phyloP scores from a whole-genome alignment of 164 flowering plant genomes.

The Akebia trifoliata region DNA sequence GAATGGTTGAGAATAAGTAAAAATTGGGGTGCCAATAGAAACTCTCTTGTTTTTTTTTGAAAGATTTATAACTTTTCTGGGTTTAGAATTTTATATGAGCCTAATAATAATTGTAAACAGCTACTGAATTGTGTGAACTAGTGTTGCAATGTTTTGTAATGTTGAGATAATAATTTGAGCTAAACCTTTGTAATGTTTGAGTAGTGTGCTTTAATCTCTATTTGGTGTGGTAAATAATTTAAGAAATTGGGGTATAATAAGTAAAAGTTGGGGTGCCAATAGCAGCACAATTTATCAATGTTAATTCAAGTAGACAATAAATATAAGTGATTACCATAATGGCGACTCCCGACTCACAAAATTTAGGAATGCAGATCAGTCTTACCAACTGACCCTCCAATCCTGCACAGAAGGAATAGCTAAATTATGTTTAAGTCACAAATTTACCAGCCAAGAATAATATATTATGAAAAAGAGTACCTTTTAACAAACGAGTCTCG shows the following conservation, averaged over 20 bases:
- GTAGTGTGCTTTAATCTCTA: too few relatives aligned
- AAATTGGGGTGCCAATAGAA: too few relatives aligned
- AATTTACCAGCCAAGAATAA: not conserved
- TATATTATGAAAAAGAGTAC: slow-evolving; percentile 26
- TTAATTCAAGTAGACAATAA: not conserved
- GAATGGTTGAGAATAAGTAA: too few relatives aligned
- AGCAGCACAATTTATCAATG: not conserved
- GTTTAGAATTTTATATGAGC: too few relatives aligned
- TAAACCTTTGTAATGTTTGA: too few relatives aligned
- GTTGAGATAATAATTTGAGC: too few relatives aligned
- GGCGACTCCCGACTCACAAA: slow-evolving; percentile 78
- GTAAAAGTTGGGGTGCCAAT: not conserved
- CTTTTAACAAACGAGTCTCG: slow-evolving; percentile 54
- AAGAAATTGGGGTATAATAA: not conserved
- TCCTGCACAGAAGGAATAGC: slow-evolving; percentile 39
- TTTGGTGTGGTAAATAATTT: too few relatives aligned
- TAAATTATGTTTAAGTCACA: not conserved
- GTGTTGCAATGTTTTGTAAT: too few relatives aligned
- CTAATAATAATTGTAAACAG: too few relatives aligned
- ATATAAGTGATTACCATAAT: slow-evolving; percentile 55
- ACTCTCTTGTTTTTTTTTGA: too few relatives aligned
- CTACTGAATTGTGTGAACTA: too few relatives aligned
- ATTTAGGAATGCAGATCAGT: slow-evolving; percentile 80
- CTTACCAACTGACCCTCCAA: slow-evolving; percentile 84
- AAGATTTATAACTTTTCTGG: too few relatives aligned